A percentile compares a stretch with the other conserved stretches of the same genome.
phyloP scores from a whole-genome alignment of 2,329 filamentous ascomycete species.

The Phialocephala subalpina region DNA sequence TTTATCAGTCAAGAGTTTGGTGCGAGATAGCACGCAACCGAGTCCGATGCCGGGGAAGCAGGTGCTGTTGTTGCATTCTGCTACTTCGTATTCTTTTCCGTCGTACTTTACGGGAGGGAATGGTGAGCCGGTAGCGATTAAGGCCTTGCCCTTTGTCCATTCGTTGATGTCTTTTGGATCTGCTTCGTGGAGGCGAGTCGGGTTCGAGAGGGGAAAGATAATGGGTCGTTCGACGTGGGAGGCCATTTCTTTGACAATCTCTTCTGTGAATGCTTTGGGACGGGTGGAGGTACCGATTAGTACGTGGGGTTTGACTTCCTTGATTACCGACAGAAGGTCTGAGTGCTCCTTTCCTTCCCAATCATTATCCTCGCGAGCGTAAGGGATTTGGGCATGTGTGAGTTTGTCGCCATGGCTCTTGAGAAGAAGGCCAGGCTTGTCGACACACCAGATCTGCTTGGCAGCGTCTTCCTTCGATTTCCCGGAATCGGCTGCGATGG shows the following conservation, averaged over 20 bases:
- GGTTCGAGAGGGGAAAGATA: constrained; percentile 84
- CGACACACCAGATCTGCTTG: constrained; percentile 84
- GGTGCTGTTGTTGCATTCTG: constrained; percentile 90
- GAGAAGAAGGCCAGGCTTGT: constrained; percentile 81
- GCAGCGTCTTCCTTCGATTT: constrained; percentile 78
- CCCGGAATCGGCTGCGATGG: constrained; percentile 73
- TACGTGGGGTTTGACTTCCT: constrained; percentile 78
- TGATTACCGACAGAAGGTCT: constrained; percentile 72
- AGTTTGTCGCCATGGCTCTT: constrained; percentile 66
- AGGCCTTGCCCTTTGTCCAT: constrained; percentile 80
- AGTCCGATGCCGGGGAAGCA: constrained; percentile 89
- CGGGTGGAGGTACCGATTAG: constrained; percentile 86
- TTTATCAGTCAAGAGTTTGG: constrained; percentile 72
- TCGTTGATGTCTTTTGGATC: constrained; percentile 76
- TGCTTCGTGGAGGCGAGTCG: constrained; percentile 84
- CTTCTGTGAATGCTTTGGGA: constrained; percentile 76
- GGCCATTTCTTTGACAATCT: constrained; percentile 79
- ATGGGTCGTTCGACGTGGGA: constrained; percentile 76
- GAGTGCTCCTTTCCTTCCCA: constrained; percentile 66
- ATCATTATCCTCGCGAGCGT: constrained; percentile 68
- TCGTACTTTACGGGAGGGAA: constrained; percentile 76
- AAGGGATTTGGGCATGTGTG: constrained; percentile 72
- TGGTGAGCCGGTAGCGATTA: constrained; percentile 85
- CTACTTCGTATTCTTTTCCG: constrained; percentile 59
- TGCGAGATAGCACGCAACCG: constrained; percentile 75